phyloP scores from a whole-genome alignment of 371 early-diverging fungal genomes.

The Syncephalastrum racemosum region DNA sequence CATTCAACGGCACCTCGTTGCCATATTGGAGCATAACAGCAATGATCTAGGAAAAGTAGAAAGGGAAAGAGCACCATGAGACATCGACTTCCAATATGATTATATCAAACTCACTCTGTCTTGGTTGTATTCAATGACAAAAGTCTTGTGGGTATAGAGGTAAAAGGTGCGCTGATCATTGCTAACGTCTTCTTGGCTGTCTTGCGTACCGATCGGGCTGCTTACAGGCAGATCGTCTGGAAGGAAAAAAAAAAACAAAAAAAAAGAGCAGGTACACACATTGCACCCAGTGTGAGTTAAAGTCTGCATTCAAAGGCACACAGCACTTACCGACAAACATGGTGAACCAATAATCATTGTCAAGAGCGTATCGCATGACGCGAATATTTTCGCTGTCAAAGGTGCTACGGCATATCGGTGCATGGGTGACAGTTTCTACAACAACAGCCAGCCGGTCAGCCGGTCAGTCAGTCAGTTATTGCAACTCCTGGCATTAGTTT shows the following conservation, averaged over 20 bases:
- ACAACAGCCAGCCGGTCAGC: not conserved
- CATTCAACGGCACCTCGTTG: conserved; percentile 36
- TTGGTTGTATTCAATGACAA: conserved; percentile 61
- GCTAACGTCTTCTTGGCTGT: conserved; percentile 12
- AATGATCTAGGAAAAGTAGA: conserved; percentile 60
- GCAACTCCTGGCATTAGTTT: too few species aligned
- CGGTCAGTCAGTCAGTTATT: not conserved
- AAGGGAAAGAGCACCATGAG: too few species aligned
- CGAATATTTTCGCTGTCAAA: conserved; percentile 49
- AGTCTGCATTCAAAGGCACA: not conserved
- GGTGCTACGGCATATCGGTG: conserved; percentile 43
- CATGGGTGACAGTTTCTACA: conserved; percentile 23
- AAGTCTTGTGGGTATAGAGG: conserved; percentile 65
- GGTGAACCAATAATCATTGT: conserved; percentile 69
- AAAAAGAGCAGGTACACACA: not conserved
- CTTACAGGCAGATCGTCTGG: conserved; percentile 61
- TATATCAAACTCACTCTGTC: conserved; percentile 32
- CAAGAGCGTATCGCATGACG: conserved; percentile 63
- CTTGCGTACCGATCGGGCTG: conserved; percentile 42
- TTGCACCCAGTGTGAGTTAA: not conserved
- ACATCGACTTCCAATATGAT: not conserved
- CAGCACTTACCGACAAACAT: conserved; percentile 62
- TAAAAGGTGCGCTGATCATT: conserved; percentile 27
- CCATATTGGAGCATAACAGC: conserved; percentile 43
- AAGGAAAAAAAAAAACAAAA: not conserved